Conservation (phyloP, 768 basidiomycete species). For the Xanthoconium purpureum region DNA sequence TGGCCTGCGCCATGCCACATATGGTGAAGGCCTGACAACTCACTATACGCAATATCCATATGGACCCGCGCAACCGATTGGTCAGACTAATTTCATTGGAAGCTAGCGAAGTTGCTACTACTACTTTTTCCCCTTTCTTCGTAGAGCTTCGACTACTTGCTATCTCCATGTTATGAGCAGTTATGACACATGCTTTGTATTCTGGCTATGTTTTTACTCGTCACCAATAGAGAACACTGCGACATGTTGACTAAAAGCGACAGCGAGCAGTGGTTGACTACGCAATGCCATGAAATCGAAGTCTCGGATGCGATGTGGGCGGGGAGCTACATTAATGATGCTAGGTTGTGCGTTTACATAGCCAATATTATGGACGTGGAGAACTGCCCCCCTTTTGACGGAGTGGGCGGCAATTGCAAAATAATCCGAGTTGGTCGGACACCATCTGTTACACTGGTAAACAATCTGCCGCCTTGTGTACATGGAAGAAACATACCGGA, state of each 20-base stretch:
- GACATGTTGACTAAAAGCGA: slow-evolving; percentile 59
- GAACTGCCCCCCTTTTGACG: slow-evolving; percentile 56
- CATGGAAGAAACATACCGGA: slow-evolving; percentile 46
- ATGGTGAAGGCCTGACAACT: slow-evolving; percentile 36
- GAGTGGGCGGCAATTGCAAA: slow-evolving; percentile 72
- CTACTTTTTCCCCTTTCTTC: neutral
- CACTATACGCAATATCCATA: slow-evolving; percentile 36
- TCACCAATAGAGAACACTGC: slow-evolving; percentile 63
- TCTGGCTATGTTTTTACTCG: slow-evolving; percentile 37
- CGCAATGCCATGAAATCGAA: slow-evolving; percentile 70
- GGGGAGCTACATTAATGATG: slow-evolving; percentile 52
- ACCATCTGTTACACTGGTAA: slow-evolving; percentile 57
- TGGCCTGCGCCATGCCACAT: slow-evolving; percentile 22
- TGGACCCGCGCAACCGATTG: slow-evolving; percentile 22
- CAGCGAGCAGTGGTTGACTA: slow-evolving; percentile 65
- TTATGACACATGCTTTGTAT: slow-evolving; percentile 23
- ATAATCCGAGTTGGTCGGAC: slow-evolving; percentile 67
- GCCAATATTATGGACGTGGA: slow-evolving; percentile 67
- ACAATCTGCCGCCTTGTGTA: neutral
- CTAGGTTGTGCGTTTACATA: slow-evolving; percentile 65
- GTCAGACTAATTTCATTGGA: slow-evolving; percentile 25
- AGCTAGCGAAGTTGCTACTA: slow-evolving; percentile 5
- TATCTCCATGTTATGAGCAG: slow-evolving; percentile 10
- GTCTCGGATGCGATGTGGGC: slow-evolving; percentile 64
- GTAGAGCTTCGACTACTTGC: slow-evolving; percentile 6